Evolutionary conservation across 1,284 basidiomycete genomes (phyloP), one percentile per base, ranked within the genome.

Genomic region (Ceratobasidium sp.): DNA sequence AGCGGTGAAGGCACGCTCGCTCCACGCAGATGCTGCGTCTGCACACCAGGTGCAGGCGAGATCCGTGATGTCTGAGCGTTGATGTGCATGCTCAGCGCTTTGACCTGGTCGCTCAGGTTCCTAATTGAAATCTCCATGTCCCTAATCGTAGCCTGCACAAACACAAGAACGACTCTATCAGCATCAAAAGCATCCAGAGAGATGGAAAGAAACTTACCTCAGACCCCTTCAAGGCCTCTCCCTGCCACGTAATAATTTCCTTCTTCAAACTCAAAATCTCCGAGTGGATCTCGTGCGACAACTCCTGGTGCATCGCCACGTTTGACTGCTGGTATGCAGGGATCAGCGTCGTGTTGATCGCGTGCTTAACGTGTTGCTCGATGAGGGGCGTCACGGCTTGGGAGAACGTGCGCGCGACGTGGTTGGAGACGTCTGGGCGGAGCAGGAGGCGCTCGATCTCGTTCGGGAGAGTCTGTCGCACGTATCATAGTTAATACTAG

Each of bases 301-400:
- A 83, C 61, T 92, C 91, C 78, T 93, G 91, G 77, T 93, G 90
- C 85, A 93, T 87, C 2, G 84, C 82, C 21, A 87, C 85, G 14
- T 90, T 86, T 76, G 91, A 89, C 75, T 90, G 88, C 61, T 88
- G 86, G 79, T 90, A 90, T 30, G 89, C 84, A 0, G 93, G 92
- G 46, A 93, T 83, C 77, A 95, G 87, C 0, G 85, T 87, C 81
- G 91, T 90, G 41, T 84, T 84, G 76, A 94, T 86, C 9, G 89
- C 84, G 14, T 94, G 92, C 82, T 93, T 93, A 78, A 94, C 87
- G 77, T 92, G 89, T 73, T 88, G 85, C 79, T 93, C 91, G 75
- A 94, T 88, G 64, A 91, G 79, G 13, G 92, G 91, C 5, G 88
- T 88, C 72, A 93, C 81, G 63, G 87, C 87, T 21, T 59, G 49